Base-by-base conservation (phyloP, 1,284 basidiomycete genomes). In the Ganoderma lucidum region DNA sequence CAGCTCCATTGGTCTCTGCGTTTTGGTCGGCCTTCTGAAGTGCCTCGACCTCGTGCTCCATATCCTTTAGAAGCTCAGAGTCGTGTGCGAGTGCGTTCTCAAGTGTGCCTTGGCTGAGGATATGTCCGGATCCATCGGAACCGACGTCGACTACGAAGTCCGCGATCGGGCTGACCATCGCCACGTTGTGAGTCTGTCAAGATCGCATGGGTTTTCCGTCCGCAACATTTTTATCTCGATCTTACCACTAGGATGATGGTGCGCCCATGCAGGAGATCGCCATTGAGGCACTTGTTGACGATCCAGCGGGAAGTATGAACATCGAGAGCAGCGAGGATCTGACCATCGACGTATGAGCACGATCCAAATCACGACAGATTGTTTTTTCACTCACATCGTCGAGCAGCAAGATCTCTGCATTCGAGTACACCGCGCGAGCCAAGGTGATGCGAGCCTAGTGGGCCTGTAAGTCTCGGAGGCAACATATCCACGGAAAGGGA, bases 231-330 rank as follows among this genome's bases (percentile, higher is more conserved):
- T 35, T 37, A 10, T 30, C 14, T 45, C 53, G 4, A 1, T 82
- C 89, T 75, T 78, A 93, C 91, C 69, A 93, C 91, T 6, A 95
- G 82, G 28, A 95, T 79, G 51, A 95, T 82, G 0, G 93, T 95
- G 58, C 93, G 85, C 5, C 87, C 90, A 58, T 84, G 81, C 44
- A 95, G 81, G 6, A 95, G 82, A 70, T 92, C 88, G 2, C 93
- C 91, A 53, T 81, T 80, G 79, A 96, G 87, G 73, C 93, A 92
- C 63, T 93, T 87, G n/a, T 94, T 88, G 14, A 95, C 88, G 68
- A 95, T 90, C 87, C 88, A 94, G 72, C 88, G 88, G 0, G 92
- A 85, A 0, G 93, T 95, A 70, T 92, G 87, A 6, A 89, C 86
- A 75, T 88, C 87, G 2, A 89, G 79, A 12, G 87, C 87, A 8